Conservation (phyloP, 768 basidiomycete genomes). For the Mycena vitilis region DNA sequence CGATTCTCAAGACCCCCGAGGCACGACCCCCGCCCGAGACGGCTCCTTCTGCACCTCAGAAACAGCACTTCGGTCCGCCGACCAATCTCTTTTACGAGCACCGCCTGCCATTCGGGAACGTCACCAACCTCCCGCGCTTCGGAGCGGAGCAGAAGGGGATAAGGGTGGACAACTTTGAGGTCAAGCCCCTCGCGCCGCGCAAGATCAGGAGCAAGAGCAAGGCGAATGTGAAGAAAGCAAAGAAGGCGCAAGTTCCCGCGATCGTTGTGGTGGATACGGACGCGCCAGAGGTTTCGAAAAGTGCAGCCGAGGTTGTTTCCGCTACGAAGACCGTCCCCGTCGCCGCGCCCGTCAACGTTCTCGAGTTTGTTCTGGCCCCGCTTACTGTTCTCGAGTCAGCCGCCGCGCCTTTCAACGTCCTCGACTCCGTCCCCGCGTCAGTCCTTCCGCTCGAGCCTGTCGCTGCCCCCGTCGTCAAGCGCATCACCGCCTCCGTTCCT, state of each 20-base stretch:
- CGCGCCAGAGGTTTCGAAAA: too few species aligned
- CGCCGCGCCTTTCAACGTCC: neutral
- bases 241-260: too few species aligned
- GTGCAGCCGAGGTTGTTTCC: too few species aligned
- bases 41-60: neutral
- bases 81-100: constrained; percentile 19
- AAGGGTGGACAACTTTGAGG: neutral
- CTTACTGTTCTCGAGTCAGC: neutral
- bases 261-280: neutral
- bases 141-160: neutral
- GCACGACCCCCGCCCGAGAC: neutral
- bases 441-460: neutral
- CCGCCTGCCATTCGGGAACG: constrained; percentile 13
- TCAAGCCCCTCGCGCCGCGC: neutral
- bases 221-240: neutral
- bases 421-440: too few species aligned
- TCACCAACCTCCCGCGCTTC: constrained; percentile 3
- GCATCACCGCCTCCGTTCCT: too few species aligned
- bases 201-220: constrained; percentile 2
- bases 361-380: too few species aligned
- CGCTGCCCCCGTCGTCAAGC: neutral
- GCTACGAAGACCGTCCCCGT: too few species aligned
- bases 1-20: constrained; percentile 15
- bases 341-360: too few species aligned
- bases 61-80: constrained; percentile 16